Percentiles rank a stretch among this genome's conserved stretches.
Conservation (phyloP, 768 basidiomycete genomes). For the Xerocomus potaroensis region DNA sequence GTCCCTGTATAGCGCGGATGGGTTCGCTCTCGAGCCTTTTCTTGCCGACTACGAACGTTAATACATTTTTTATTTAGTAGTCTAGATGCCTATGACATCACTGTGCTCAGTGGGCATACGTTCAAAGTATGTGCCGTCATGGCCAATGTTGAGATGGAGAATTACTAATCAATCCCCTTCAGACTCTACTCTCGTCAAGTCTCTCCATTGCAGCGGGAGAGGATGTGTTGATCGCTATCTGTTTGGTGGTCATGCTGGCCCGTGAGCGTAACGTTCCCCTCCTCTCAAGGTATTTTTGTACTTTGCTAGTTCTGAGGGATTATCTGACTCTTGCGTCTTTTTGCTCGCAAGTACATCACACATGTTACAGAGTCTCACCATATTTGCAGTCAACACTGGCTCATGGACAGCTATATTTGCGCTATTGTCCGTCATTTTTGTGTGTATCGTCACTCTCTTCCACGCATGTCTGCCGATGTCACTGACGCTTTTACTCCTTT, state of each 20-base stretch:
- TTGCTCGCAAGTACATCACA: background rate
- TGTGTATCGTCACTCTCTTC: too few relatives aligned
- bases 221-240: slow-evolving; percentile 1
- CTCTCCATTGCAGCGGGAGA: background rate
- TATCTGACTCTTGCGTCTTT: background rate
- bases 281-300: background rate
- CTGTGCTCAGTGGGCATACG: background rate
- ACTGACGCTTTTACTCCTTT: too few relatives aligned
- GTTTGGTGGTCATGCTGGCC: background rate
- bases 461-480: too few relatives aligned
- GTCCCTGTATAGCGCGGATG: background rate
- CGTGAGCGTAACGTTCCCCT: background rate
- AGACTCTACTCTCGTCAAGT: background rate
- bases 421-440: slow-evolving; percentile 27
- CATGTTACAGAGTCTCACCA: slow-evolving; percentile 1
- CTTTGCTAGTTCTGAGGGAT: background rate
- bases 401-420: slow-evolving; percentile 47
- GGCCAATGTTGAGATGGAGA: background rate
- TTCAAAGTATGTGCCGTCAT: background rate
- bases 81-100: background rate
- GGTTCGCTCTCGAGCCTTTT: background rate
- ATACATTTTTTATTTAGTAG: background rate
- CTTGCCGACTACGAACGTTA: background rate
- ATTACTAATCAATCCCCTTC: background rate
- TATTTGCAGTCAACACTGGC: slow-evolving; percentile 17